Evolutionary conservation across 805 yeast genomes (phyloP).

Genomic region (Wickerhamiella kurtzmanii): DNA sequence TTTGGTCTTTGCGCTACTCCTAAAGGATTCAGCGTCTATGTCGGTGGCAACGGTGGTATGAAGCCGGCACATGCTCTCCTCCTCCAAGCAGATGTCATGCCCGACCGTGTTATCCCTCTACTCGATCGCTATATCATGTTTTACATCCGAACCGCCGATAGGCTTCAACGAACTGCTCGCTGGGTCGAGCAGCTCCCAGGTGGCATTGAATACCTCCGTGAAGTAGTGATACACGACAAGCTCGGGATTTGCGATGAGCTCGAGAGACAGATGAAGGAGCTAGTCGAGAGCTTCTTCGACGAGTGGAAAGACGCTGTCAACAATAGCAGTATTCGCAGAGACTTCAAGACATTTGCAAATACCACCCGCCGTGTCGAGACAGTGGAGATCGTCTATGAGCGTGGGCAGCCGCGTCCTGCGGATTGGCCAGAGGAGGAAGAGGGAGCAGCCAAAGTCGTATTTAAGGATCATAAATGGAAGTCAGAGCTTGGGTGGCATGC

Average conservation of each 20-base stretch:
- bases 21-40: constrained; percentile 28
- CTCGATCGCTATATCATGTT: constrained; percentile 30
- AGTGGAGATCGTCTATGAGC: constrained; percentile 26
- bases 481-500: constrained; percentile 22
- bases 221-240: constrained; percentile 27
- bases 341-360: constrained; percentile 27
- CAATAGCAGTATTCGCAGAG: constrained; percentile 17
- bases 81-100: constrained; percentile 25
- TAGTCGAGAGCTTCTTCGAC: constrained; percentile 27
- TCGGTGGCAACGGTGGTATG: constrained; percentile 32
- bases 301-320: constrained; percentile 27
- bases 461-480: constrained; percentile 26
- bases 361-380: constrained; percentile 23
- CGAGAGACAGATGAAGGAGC: constrained; percentile 26
- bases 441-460: constrained; percentile 19
- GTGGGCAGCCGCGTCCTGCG: constrained; percentile 29
- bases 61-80: constrained; percentile 30
- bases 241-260: constrained; percentile 27
- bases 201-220: constrained; percentile 27
- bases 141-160: constrained; percentile 29
- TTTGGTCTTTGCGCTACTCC: constrained; percentile 30
- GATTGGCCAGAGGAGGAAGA: constrained; percentile 24
- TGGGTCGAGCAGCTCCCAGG: constrained; percentile 29
- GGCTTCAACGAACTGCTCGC: constrained; percentile 29
- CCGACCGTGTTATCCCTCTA: constrained; percentile 28